Evolutionary conservation across 306 rosid species (phyloP).

Genomic region (Quercus gilva): DNA sequence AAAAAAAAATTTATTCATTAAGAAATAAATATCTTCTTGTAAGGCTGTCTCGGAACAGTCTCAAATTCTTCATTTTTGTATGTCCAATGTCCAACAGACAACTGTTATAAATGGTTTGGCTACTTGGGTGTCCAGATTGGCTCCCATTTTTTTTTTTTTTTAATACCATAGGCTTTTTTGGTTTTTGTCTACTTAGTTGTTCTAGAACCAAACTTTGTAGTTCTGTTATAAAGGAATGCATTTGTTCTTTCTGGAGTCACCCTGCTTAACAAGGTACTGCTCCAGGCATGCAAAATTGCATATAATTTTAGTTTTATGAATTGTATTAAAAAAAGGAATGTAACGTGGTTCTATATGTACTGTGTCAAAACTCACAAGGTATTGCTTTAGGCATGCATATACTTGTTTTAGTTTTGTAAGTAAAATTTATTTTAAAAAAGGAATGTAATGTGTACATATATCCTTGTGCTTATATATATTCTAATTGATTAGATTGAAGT

Average conservation of each 20-base stretch:
- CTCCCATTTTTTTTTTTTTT: not conserved
- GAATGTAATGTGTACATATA: not conserved
- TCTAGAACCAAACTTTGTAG: not conserved
- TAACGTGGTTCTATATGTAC: no score
- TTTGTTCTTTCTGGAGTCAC: conserved; percentile 31
- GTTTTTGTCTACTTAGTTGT: not conserved
- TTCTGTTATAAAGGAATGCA: not conserved
- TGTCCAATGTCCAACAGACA: not conserved
- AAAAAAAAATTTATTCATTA: not conserved
- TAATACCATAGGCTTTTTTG: not conserved
- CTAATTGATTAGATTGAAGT: not conserved
- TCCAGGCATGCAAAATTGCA: not conserved
- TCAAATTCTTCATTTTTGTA: not conserved
- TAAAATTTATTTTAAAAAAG: no score
- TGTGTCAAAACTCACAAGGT: no score
- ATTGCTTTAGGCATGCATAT: no score
- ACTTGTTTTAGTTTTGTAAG: no score
- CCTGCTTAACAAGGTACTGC: conserved; percentile 45
- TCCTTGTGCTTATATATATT: not conserved
- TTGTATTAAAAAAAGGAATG: not conserved
- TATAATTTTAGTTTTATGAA: not conserved
- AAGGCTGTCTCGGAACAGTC: not conserved
- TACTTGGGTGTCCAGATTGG: not conserved
- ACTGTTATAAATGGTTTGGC: not conserved
- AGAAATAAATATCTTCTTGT: not conserved